Conservation (phyloP, 352 stramenopile species). For the Pythium utonaiense region DNA sequence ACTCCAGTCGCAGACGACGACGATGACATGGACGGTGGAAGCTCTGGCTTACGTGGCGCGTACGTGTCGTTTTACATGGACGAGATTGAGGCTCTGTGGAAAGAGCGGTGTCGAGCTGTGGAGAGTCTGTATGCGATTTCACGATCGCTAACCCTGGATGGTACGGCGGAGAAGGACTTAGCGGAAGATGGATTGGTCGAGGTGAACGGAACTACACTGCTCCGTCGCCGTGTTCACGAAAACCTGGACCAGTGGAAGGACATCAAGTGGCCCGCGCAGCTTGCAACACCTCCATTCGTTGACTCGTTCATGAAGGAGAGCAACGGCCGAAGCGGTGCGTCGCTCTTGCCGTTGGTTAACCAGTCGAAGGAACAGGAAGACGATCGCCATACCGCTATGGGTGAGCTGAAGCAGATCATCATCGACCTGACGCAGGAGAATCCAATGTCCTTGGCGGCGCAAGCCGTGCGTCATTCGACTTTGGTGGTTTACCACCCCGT, state of each 20-base stretch:
- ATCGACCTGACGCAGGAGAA: slow-evolving; percentile 72
- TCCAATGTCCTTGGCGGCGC: slow-evolving; percentile 17
- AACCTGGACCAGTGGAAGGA: slow-evolving; percentile 54
- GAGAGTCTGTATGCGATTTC: slow-evolving; percentile 76
- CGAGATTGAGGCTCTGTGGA: slow-evolving; percentile 80
- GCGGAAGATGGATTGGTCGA: neutral
- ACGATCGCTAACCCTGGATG: slow-evolving; percentile 37
- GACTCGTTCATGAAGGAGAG: slow-evolving; percentile 17
- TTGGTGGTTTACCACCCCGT: slow-evolving; percentile 80
- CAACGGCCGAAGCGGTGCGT: neutral
- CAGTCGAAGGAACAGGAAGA: slow-evolving; percentile 13
- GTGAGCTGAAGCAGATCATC: slow-evolving; percentile 76
- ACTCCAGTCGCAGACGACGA: slow-evolving; percentile 17
- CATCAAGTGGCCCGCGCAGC: slow-evolving; percentile 55
- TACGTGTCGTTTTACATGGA: slow-evolving; percentile 81
- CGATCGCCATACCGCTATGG: slow-evolving; percentile 39
- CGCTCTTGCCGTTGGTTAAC: neutral
- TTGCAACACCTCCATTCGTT: slow-evolving; percentile 30
- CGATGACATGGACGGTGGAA: slow-evolving; percentile 29
- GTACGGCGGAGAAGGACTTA: neutral
- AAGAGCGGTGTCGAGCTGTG: slow-evolving; percentile 68
- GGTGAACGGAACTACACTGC: slow-evolving; percentile 1
- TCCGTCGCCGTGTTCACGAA: slow-evolving; percentile 17
- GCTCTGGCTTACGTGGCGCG: slow-evolving; percentile 45
- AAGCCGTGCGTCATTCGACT: slow-evolving; percentile 31